These are phyloP conservation scores for Aquilaria malaccensis DNA, from an alignment of 345 rosid species.

Conservation along the genomic window DNA sequence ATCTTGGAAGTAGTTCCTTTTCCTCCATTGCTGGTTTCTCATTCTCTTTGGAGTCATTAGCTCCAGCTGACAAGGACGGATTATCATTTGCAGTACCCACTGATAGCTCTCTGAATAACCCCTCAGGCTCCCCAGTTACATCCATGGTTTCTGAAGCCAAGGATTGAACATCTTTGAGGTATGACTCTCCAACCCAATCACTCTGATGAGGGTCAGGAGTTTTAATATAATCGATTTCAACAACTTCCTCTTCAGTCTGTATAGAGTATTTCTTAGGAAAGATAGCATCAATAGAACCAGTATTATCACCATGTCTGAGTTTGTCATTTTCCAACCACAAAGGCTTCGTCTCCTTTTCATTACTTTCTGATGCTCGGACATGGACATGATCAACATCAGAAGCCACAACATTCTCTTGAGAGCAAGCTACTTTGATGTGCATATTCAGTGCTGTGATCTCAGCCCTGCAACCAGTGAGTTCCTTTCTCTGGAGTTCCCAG, in stretches of 20 bases:
- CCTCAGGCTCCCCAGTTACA: slow-evolving; percentile 20
- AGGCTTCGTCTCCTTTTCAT: slow-evolving; percentile 40
- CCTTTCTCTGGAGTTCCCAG: slow-evolving; percentile 58
- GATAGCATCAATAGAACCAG: slow-evolving; percentile 25
- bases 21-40: slow-evolving; percentile 26
- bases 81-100: slow-evolving; percentile 26
- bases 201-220: slow-evolving; percentile 32
- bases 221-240: slow-evolving; percentile 51
- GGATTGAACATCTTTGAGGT: slow-evolving; percentile 21
- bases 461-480: slow-evolving; percentile 76
- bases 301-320: slow-evolving; percentile 13
- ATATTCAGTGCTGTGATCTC: slow-evolving; percentile 84
- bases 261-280: slow-evolving; percentile 27
- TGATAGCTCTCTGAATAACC: slow-evolving; percentile 23
- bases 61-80: slow-evolving; percentile 23
- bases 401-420: slow-evolving; percentile 32
- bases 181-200: slow-evolving; percentile 22
- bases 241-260: slow-evolving; percentile 44
- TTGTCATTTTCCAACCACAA: slow-evolving; percentile 50
- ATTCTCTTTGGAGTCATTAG: slow-evolving; percentile 30
- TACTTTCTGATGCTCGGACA: slow-evolving; percentile 40
- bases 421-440: slow-evolving; percentile 69
- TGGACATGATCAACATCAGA: slow-evolving; percentile 39
- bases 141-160: slow-evolving; percentile 12
- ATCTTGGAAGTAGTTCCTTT: slow-evolving; percentile 25